Evolutionary conservation across 495 filamentous ascomycete genomes (phyloP).

Genomic region (Neurospora sp.): DNA sequence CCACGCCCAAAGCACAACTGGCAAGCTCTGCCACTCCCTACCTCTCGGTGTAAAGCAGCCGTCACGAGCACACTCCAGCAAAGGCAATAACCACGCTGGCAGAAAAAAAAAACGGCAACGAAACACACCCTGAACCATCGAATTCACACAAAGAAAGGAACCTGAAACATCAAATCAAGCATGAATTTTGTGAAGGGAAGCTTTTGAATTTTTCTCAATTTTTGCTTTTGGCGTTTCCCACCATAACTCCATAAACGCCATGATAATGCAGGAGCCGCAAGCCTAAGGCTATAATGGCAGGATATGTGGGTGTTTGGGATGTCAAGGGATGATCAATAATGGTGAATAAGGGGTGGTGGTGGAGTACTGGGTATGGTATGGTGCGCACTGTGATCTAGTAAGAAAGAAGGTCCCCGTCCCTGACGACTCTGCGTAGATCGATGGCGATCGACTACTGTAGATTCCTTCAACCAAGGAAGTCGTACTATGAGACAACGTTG

Average conservation of each 20-base stretch:
- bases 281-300: background rate
- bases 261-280: slow-evolving; percentile 4
- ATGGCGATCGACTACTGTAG: background rate
- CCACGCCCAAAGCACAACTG: background rate
- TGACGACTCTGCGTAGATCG: background rate
- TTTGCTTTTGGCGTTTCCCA: background rate
- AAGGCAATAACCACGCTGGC: background rate
- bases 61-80: background rate
- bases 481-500: slow-evolving; percentile 12
- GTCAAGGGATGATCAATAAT: background rate
- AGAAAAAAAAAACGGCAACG: background rate
- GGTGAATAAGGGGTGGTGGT: background rate
- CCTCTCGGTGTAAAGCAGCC: background rate
- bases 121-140: background rate
- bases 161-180: background rate
- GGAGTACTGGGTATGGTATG: background rate
- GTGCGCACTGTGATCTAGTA: background rate
- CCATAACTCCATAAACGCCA: slow-evolving; percentile 9
- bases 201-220: background rate
- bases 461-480: background rate
- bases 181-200: background rate
- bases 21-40: background rate
- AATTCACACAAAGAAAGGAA: background rate
- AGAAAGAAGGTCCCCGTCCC: background rate
- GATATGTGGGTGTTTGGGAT: background rate